Evolutionary conservation across 768 basidiomycete species (phyloP).

Genomic region (Suillus paluster): DNA sequence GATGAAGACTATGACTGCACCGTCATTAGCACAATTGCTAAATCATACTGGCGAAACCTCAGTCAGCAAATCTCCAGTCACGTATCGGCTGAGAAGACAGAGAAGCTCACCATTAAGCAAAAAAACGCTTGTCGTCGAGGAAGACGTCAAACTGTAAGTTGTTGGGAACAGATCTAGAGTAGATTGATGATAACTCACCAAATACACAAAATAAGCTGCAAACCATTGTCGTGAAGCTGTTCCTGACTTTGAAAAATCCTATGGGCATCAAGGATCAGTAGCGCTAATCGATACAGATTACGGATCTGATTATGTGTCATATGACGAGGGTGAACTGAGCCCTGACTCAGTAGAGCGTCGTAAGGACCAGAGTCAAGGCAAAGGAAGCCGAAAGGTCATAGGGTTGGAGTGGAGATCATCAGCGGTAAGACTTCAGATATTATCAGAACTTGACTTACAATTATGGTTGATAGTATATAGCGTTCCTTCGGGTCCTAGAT

Average conservation of each 20-base stretch:
- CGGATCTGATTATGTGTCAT: conserved; percentile 1
- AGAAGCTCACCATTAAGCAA: neutral
- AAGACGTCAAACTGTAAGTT: neutral
- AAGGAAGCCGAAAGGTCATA: neutral
- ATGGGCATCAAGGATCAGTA: neutral
- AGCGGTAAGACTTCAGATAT: neutral
- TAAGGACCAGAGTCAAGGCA: neutral
- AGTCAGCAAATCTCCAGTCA: neutral
- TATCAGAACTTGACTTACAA: neutral
- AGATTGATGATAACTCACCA: too few species aligned
- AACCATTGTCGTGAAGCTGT: neutral
- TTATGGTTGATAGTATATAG: neutral
- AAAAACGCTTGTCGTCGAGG: neutral
- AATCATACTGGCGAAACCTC: conserved; percentile 11
- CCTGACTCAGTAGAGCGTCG: neutral
- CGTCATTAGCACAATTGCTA: neutral
- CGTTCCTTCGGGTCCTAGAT: neutral
- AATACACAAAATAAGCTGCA: too few species aligned
- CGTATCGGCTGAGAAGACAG: neutral
- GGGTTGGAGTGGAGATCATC: neutral
- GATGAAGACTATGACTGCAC: neutral
- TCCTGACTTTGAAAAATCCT: neutral
- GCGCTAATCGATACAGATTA: conserved; percentile 4
- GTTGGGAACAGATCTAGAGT: too few species aligned
- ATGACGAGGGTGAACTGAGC: neutral